Percentiles rank a stretch among this genome's conserved stretches.
Evolutionary conservation across 345 rosid genomes (phyloP).

Genomic region (Pelargonium nanum): DNA sequence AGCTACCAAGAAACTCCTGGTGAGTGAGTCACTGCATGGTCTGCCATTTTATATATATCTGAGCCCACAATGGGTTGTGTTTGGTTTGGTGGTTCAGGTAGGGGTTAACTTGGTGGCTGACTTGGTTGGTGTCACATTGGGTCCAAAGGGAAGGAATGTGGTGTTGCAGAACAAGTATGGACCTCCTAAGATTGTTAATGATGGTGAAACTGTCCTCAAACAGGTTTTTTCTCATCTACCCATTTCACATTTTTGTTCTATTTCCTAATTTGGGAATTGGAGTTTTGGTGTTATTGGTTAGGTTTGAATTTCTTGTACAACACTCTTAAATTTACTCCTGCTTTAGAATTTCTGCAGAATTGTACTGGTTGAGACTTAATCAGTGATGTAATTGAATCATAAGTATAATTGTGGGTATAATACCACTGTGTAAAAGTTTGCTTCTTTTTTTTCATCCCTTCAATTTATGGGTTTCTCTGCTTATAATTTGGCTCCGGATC

Average conservation of each 20-base stretch:
- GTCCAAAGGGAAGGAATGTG: conserved; percentile 93
- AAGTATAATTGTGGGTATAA: no score
- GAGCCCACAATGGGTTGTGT: neutral
- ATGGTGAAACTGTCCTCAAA: conserved; percentile 89
- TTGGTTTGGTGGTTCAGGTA: conserved; percentile 35
- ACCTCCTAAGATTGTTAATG: conserved; percentile 89
- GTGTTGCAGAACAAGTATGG: conserved; percentile 88
- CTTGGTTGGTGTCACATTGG: conserved; percentile 83
- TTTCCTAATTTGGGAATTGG: neutral
- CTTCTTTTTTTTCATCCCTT: neutral
- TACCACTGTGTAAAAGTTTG: neutral
- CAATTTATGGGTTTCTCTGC: neutral
- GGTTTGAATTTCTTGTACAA: no score
- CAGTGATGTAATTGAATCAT: no score
- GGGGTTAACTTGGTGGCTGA: conserved; percentile 78
- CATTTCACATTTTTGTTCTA: neutral
- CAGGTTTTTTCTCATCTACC: conserved; percentile 32
- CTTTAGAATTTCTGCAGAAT: no score
- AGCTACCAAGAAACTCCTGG: conserved; percentile 76
- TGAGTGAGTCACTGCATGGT: conserved; percentile 6
- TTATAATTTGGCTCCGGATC: neutral
- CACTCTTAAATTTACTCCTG: no score
- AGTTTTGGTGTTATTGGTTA: no score
- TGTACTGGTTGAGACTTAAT: no score
- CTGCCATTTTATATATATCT: neutral